Conservation (phyloP, 805 yeast genomes). For the Priceomyces melissophilus region DNA sequence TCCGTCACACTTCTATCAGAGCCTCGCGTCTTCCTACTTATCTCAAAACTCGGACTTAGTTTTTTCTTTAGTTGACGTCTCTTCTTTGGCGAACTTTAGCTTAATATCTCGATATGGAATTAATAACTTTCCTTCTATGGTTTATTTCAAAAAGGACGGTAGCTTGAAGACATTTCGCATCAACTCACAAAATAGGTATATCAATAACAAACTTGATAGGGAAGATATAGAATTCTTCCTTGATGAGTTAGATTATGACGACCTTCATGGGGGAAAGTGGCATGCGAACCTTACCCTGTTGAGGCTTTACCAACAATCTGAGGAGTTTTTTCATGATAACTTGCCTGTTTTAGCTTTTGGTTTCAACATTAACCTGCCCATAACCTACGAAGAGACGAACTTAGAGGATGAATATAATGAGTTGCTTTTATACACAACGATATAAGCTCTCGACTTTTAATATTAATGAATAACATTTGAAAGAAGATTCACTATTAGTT, state of each 20-base stretch:
- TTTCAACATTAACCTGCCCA: conserved; percentile 7
- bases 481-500: not conserved
- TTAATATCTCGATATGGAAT: conserved; percentile 23
- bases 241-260: conserved; percentile 16
- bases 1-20: conserved; percentile 35
- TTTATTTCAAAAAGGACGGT: conserved; percentile 23
- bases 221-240: conserved; percentile 10
- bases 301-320: conserved; percentile 10
- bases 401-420: conserved; percentile 17
- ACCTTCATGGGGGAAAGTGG: conserved; percentile 18
- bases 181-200: conserved; percentile 15
- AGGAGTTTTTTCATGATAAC: conserved; percentile 4
- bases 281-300: conserved; percentile 11
- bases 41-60: conserved; percentile 8
- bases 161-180: conserved; percentile 23
- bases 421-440: conserved; percentile 6
- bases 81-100: conserved; percentile 13
- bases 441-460: not conserved
- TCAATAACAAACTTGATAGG: conserved; percentile 14
- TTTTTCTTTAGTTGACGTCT: conserved; percentile 26
- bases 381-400: conserved; percentile 6
- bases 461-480: not conserved
- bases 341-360: conserved; percentile 8
- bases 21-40: conserved; percentile 13
- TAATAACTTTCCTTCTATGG: conserved; percentile 31